Conservation (phyloP, 306 rosid genomes). For the Aeschynomene evenia region DNA sequence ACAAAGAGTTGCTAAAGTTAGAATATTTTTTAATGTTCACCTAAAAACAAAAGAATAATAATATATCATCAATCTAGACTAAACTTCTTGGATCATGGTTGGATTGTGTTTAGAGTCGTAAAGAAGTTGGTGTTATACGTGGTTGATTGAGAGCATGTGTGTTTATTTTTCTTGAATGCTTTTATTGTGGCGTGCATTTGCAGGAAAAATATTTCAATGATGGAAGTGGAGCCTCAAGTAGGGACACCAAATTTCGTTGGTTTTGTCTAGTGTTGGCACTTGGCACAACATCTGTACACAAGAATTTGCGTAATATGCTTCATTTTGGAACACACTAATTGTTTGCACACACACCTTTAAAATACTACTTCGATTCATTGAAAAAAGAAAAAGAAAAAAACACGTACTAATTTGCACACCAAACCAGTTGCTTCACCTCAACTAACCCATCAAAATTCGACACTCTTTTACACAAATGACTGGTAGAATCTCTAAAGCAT, state of each 20-base stretch:
- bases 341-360: background rate
- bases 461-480: background rate
- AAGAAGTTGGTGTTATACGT: background rate
- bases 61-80: background rate
- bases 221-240: conserved; percentile 16
- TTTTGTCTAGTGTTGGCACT: background rate
- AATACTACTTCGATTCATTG: no score
- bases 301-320: background rate
- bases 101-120: background rate
- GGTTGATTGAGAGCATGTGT: background rate
- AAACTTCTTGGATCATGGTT: background rate
- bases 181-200: conserved; percentile 31
- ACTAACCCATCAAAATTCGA: background rate
- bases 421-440: background rate
- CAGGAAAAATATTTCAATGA: conserved; percentile 18
- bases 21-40: background rate
- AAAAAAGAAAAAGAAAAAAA: background rate
- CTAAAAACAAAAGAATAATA: background rate
- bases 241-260: background rate
- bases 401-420: background rate
- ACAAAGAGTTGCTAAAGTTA: background rate
- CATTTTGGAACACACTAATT: background rate
- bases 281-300: conserved; percentile 19
- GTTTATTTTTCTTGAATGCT: background rate
- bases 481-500: no score